Evolutionary conservation across 2,329 filamentous ascomycete genomes (phyloP).

Genomic region (Aspergillus fructus): DNA sequence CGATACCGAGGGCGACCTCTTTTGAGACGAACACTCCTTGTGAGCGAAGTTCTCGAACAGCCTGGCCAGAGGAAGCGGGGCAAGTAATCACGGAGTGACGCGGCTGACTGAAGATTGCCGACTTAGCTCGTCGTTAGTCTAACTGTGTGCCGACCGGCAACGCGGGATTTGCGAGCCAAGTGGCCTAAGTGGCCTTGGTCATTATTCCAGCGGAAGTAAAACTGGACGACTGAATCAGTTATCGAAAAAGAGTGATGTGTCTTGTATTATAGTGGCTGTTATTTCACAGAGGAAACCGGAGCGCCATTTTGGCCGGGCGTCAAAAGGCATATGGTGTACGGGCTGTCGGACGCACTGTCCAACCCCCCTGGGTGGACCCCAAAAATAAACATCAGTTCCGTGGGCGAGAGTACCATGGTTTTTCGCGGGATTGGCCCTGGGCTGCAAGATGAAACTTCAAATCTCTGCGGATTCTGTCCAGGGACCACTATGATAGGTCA

Average conservation of each 20-base stretch:
- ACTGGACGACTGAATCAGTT: too few relatives aligned
- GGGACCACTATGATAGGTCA: not conserved
- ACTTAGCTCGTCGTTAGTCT: conserved; percentile 10
- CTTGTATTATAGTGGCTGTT: too few relatives aligned
- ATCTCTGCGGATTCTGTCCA: not conserved
- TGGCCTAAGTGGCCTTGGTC: not conserved
- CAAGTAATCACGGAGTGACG: not conserved
- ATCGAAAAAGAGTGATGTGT: not conserved
- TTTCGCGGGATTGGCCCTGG: conserved; percentile 7
- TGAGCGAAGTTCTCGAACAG: not conserved
- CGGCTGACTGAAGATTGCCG: not conserved
- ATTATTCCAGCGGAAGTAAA: not conserved
- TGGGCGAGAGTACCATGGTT: conserved; percentile 17
- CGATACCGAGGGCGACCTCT: not conserved
- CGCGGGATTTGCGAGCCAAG: not conserved
- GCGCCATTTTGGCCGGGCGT: not conserved
- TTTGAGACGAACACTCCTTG: not conserved
- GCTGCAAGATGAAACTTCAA: not conserved
- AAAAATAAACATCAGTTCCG: conserved; percentile 21
- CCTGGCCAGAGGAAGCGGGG: conserved; percentile 6
- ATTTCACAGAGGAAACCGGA: too few relatives aligned
- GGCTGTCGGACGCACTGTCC: too few relatives aligned
- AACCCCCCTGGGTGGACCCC: not conserved
- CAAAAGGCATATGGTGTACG: too few relatives aligned
- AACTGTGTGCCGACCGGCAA: conserved; percentile 4